Evolutionary conservation across 805 yeast species (phyloP).

Genomic region (Henningerozyma blattae): DNA sequence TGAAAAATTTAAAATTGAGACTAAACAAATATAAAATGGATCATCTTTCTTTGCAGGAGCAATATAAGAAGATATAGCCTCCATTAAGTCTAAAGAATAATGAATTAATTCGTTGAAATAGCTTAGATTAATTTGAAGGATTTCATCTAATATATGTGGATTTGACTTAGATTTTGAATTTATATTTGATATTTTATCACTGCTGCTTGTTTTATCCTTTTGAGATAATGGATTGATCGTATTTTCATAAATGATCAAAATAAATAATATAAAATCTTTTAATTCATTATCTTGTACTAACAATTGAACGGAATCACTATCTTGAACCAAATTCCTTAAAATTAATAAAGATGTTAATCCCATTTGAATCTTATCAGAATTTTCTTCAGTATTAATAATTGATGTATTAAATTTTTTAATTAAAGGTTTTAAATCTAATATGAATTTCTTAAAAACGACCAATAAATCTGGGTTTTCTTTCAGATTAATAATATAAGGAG

Average conservation of each 20-base stretch:
- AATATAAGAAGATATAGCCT: constrained; percentile 71
- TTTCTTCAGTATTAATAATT: constrained; percentile 6
- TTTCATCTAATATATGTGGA: constrained; percentile 23
- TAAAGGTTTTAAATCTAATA: constrained; percentile 12
- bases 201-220: not conserved
- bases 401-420: constrained; percentile 16
- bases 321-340: constrained; percentile 74
- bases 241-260: constrained; percentile 14
- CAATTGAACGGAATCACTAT: constrained; percentile 68
- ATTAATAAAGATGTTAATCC: constrained; percentile 36
- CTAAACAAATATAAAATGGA: constrained; percentile 41
- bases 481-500: constrained; percentile 38
- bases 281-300: constrained; percentile 45
- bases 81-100: constrained; percentile 69
- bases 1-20: constrained; percentile 36
- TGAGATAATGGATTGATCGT: constrained; percentile 10
- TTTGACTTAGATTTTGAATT: constrained; percentile 9
- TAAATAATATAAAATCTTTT: constrained; percentile 32
- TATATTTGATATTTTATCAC: not conserved
- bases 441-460: constrained; percentile 28
- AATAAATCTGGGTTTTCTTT: constrained; percentile 29
- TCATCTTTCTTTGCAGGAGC: constrained; percentile 67
- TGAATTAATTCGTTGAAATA: constrained; percentile 43
- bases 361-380: constrained; percentile 13
- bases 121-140: constrained; percentile 17